Evolutionary conservation across 202 grass and related monocot genomes (phyloP), one percentile per base, ranked within the genome.

Genomic region (Zoysia matrella): DNA sequence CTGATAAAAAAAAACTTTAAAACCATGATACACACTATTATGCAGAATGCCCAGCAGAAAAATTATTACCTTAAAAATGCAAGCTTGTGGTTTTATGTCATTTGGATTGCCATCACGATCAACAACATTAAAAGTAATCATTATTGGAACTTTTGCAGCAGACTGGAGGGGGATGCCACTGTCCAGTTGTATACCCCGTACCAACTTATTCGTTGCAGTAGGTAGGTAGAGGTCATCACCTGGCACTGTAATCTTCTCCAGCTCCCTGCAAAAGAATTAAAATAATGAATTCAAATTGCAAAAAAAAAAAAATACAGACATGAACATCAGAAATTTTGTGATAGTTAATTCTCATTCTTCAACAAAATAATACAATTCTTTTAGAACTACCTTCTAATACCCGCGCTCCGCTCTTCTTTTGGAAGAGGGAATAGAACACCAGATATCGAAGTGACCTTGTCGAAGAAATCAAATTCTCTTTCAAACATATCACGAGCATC

Each of bases 121-220:
- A 74, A 93, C 78, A 40, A 99, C 96, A 43, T 95, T 95, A 83
- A 99, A 99, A 80, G 96, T 95, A 81, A 99, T 99, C 96, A 99
- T 99, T 78, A 99, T 99, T 49, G 96, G 96, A 90, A 99, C 96
- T 95, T 99, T 99, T 85, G 96, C 96, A 41, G 96, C 96, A 65
- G 96, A 99, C 76, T 99, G 96, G 67, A 99, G 96, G 44, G 96
- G 96, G 76, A 95, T 99, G 51, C 96, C 96, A 71, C 96, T 99
- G 78, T 95, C 92, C 85, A 99, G 71, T 80, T 93, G 92, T 86
- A 99, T 95, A 75, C 96, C 93, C 85, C 78, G 82, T 60, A 99
- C 96, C 72, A 99, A 83, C 84, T 95, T 99, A 82, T 94, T 99
- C 83, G 90, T 90, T 79, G 96, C 96, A 72, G 96, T 99, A 74